Evolutionary conservation across 2,329 filamentous ascomycete genomes (phyloP).

Genomic region (Trichoderma atroviride): DNA sequence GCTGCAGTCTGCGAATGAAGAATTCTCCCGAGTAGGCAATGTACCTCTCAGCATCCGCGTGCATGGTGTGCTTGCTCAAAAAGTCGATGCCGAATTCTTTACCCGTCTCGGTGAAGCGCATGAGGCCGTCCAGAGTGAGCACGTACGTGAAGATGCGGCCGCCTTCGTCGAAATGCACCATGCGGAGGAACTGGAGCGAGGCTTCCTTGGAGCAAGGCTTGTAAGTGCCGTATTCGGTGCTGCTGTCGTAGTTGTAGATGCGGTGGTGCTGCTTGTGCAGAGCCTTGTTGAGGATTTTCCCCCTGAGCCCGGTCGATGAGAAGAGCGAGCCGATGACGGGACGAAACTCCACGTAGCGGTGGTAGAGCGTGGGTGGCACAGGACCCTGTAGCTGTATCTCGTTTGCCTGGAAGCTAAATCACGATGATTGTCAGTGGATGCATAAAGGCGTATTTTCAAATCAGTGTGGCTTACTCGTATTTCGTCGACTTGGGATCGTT

Average conservation of each 20-base stretch:
- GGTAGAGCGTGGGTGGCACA: constrained; percentile 78
- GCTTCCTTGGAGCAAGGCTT: constrained; percentile 68
- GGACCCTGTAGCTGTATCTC: constrained; percentile 87
- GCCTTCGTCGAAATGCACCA: constrained; percentile 84
- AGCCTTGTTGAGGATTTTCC: constrained; percentile 78
- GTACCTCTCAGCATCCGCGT: constrained; percentile 87
- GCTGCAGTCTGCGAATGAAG: constrained; percentile 72
- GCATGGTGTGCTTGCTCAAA: constrained; percentile 95
- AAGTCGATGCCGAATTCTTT: constrained; percentile 95
- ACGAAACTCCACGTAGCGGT: constrained; percentile 90
- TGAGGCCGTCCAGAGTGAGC: constrained; percentile 80
- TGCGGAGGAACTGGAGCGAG: constrained; percentile 77
- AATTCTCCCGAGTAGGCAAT: constrained; percentile 94
- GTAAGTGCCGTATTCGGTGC: constrained; percentile 73
- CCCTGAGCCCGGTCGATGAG: constrained; percentile 73
- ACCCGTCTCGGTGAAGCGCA: constrained; percentile 93
- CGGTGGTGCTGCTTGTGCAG: constrained; percentile 87
- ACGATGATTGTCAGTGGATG: background rate
- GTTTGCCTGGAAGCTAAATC: constrained; percentile 80
- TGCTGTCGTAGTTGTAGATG: constrained; percentile 84
- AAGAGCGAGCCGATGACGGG: constrained; percentile 92
- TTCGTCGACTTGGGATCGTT: constrained; percentile 61
- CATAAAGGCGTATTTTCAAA: background rate
- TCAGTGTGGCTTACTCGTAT: constrained; percentile 64
- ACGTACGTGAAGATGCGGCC: constrained; percentile 91